Base-by-base conservation (phyloP, 768 basidiomycete species). In the Suillus luteus region DNA sequence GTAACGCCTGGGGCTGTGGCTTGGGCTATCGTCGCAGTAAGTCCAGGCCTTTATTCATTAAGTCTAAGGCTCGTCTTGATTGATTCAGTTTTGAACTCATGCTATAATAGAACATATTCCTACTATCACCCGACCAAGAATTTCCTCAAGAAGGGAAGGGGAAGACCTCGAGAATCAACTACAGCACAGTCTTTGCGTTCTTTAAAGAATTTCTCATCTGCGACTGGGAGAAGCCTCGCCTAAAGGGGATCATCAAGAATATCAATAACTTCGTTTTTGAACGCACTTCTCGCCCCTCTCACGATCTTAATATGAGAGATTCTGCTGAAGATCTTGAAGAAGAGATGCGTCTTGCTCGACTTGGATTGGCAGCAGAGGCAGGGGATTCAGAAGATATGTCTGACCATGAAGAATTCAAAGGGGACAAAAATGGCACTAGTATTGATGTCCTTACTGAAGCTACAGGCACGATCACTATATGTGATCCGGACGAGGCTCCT, bases 1-100 rank as follows among this genome's bases (percentile, higher is more conserved):
- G 24, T 58, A 27, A 62, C 62, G 12, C 62, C 62, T 31, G 62
- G 62, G 14, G 37, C 55, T 37, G 19, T 62, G 22, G 55, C 62
- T 41, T 59, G 40, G 40, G 62, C 54, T 41, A 49, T 49, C 17
- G 17, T 43, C 10, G 11, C 37, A 6, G 55, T 62, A 46, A 57
- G 52, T 62, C 38, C 11, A 24, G 22, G 48, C 22, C 22, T 49
- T 24, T 24, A 49, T 49, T 48, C 48, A 49, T 24, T 14, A n/a
- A n/a, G n/a, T n/a, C n/a, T n/a, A n/a, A n/a, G n/a, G 12, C 22
- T 24, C 2, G 10, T 49, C 48, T 49, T 22, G 48, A 12, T 5
- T 49, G 48, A 24, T 24, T 49, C 17, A 31, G 8, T 14, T 15
- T 52, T n/a, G n/a, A n/a, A n/a, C n/a, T n/a, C n/a, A n/a, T n/a